A percentile compares a stretch with the other conserved stretches of the same genome.
Evolutionary conservation across 208 protist species (phyloP).

Genomic region (Leishmania mexicana): DNA sequence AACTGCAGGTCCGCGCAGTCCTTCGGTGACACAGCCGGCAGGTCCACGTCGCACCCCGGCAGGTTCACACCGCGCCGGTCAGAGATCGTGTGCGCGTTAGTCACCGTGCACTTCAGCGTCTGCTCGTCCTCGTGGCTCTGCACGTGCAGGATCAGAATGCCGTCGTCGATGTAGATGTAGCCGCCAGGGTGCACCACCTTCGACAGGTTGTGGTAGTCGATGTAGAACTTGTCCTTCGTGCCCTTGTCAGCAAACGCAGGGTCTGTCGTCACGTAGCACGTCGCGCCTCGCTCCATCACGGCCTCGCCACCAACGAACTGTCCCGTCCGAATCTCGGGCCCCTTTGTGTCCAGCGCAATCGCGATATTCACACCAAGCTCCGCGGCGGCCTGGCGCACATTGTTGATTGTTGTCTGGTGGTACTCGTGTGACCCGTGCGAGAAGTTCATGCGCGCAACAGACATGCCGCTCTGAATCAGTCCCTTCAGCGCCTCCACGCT

Average conservation of each 20-base stretch:
- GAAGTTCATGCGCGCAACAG: conserved; percentile 98
- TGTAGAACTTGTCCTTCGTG: conserved; percentile 84
- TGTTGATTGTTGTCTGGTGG: conserved; percentile 94
- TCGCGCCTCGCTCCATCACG: conserved; percentile 65
- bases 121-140: conserved; percentile 68
- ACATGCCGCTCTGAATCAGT: conserved; percentile 96
- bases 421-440: conserved; percentile 98
- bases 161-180: conserved; percentile 97
- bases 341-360: conserved; percentile 97
- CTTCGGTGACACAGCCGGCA: conserved; percentile 93
- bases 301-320: conserved; percentile 78
- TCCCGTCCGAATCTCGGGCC: conserved; percentile 97
- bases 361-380: conserved; percentile 89
- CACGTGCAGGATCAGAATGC: conserved; percentile 93
- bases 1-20: conserved; percentile 94
- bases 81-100: conserved; percentile 81
- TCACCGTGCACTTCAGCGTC: conserved; percentile 78
- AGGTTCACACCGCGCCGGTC: conserved; percentile 91
- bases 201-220: conserved; percentile 93
- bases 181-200: conserved; percentile 82
- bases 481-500: conserved; percentile 92
- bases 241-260: conserved; percentile 78
- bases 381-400: conserved; percentile 91
- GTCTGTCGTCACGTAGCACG: conserved; percentile 92
- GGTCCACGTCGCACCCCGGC: conserved; percentile 85